Conservation (phyloP, 1,284 basidiomycete species). For the Moniliophthora roreri region DNA sequence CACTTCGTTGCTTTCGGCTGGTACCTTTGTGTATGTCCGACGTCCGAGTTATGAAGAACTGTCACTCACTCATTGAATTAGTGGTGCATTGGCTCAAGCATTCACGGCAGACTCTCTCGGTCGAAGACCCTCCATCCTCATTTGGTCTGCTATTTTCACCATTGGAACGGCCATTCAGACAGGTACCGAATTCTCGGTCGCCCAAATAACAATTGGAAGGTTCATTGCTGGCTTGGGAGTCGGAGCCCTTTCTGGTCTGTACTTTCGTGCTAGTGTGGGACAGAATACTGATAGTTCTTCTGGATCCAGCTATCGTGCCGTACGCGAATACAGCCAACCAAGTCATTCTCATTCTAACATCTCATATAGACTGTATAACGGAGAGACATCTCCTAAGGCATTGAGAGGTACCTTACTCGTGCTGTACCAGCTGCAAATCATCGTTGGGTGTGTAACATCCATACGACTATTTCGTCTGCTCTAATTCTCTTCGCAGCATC, state of each 20-base stretch:
- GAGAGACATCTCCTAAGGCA: conserved; percentile 77
- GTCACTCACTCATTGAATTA: conserved; percentile 20
- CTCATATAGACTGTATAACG: conserved; percentile 58
- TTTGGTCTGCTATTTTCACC: conserved; percentile 78
- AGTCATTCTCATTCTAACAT: background rate
- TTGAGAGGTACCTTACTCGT: conserved; percentile 74
- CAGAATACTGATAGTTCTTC: too few species aligned
- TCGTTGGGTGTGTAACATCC: conserved; percentile 50
- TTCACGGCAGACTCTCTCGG: conserved; percentile 78
- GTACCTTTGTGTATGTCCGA: conserved; percentile 54
- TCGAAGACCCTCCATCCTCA: conserved; percentile 69
- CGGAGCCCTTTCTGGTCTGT: conserved; percentile 67
- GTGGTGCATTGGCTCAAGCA: conserved; percentile 71
- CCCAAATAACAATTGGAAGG: conserved; percentile 68
- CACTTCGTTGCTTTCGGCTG: conserved; percentile 77
- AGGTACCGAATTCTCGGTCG: conserved; percentile 56
- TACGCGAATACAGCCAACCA: conserved; percentile 22
- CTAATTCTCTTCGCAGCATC: conserved; percentile 40
- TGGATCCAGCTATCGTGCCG: conserved; percentile 66
- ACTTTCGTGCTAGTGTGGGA: too few species aligned
- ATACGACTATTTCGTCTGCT: background rate
- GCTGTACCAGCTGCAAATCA: conserved; percentile 79
- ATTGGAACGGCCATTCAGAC: conserved; percentile 73
- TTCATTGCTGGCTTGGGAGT: conserved; percentile 76
- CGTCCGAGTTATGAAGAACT: background rate